These are phyloP conservation scores for Ordospora colligata DNA, from an alignment of 371 early-diverging fungal genomes.

Conservation along the genomic window DNA sequence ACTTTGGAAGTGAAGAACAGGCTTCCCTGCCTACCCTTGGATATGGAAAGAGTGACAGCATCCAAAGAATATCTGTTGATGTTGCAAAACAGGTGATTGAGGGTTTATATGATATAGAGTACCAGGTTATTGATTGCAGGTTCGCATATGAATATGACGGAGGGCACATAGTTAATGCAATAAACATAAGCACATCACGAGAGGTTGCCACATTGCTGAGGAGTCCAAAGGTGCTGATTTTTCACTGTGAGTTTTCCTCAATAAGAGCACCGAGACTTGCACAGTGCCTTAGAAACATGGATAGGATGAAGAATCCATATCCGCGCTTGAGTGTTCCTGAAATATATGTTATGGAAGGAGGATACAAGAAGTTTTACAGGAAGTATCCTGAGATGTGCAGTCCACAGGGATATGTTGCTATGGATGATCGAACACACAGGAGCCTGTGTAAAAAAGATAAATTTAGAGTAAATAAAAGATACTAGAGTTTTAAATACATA, in stretches of 20 bases:
- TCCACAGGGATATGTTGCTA: constrained; percentile 52
- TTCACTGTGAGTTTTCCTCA: constrained; percentile 78
- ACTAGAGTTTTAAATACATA: neutral
- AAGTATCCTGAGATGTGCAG: constrained; percentile 55
- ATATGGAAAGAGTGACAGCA: constrained; percentile 51
- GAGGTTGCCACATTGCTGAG: constrained; percentile 58
- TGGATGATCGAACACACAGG: constrained; percentile 46
- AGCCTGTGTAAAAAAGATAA: constrained; percentile 26
- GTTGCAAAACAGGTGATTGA: constrained; percentile 34
- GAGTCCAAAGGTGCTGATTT: constrained; percentile 63
- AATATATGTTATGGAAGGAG: constrained; percentile 76
- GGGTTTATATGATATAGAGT: constrained; percentile 47
- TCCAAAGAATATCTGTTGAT: constrained; percentile 46
- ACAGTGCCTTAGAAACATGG: constrained; percentile 66
- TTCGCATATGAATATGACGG: constrained; percentile 75
- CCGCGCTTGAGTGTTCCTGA: constrained; percentile 72
- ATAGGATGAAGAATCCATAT: constrained; percentile 69
- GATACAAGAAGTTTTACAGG: constrained; percentile 69
- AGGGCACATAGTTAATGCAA: constrained; percentile 70
- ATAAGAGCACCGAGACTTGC: constrained; percentile 76
- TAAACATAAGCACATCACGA: constrained; percentile 65
- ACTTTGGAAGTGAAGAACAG: constrained; percentile 30
- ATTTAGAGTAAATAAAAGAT: constrained; percentile 9
- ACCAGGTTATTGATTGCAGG: constrained; percentile 70
- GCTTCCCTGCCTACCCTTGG: constrained; percentile 53